Evolutionary conservation across 2,329 filamentous ascomycete genomes (phyloP), one percentile per base, ranked within the genome.

Genomic region (Basipetospora chlamydospora): DNA sequence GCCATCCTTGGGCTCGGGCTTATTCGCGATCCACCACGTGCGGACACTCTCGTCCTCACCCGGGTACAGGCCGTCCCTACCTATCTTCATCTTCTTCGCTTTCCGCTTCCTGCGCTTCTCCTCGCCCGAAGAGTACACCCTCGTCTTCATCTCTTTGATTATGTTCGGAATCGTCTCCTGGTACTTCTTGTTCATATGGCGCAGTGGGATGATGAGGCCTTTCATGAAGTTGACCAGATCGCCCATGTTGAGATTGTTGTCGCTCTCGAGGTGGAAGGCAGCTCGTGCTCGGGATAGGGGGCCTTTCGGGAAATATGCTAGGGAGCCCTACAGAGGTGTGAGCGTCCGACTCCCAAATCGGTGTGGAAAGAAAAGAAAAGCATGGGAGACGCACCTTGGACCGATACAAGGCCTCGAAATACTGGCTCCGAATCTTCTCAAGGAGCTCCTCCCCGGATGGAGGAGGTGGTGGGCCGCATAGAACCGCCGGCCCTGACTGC

Each of bases 251-350:
- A 77, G 56, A 16, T 65, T 70, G 6, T 67, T 60, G 50, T 78
- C 72, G 35, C 70, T 69, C 42, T 75, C 69, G 11, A 74, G 57
- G 39, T 77, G 72, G 43, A 84, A 84, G 11, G 76, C 70, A 32
- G 77, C 79, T 41, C 82, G 71, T 31, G 80, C 77, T 46, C 81
- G 70, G 30, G 82, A 83, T 15, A 90, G 60, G 2, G 83, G 80
- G 1, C 82, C 83, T 59, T 90, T 90, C 15, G 78, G 78, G 55
- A 88, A 87, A 54, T 87, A 90, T 40, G 82, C 82, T 39, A 88
- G 59, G 3, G 82, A 84, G 23, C 80, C 82, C 67, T 82, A 29
- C 8, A 22, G 9, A 7, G 20, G 3, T 33, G 45, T 52, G 13
- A 49, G 44, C 20, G 22, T 15, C 13, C 57, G 26, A 15, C 13